Conservation (phyloP, 805 yeast genomes). For the Clavispora vitiphila region DNA sequence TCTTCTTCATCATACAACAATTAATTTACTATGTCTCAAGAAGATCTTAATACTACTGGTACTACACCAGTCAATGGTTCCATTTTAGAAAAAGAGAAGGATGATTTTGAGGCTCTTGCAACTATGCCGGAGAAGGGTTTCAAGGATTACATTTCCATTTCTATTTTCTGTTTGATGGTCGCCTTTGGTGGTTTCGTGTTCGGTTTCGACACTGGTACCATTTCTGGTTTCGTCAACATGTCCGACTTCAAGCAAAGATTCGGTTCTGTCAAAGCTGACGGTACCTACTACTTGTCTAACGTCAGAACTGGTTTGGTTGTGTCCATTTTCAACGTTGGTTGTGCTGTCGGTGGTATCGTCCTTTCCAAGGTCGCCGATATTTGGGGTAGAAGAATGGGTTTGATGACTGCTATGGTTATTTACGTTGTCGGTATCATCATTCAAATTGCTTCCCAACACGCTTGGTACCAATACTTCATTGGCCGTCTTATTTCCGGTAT, state of each 20-base stretch:
- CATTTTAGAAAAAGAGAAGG: slow-evolving; percentile 21
- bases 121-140: slow-evolving; percentile 27
- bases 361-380: slow-evolving; percentile 54
- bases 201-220: slow-evolving; percentile 77
- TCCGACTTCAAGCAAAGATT: slow-evolving; percentile 49
- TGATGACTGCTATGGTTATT: slow-evolving; percentile 48
- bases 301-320: slow-evolving; percentile 50
- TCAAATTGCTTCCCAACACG: slow-evolving; percentile 48
- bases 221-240: slow-evolving; percentile 66
- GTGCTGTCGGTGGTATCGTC: slow-evolving; percentile 66
- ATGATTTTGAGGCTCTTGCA: slow-evolving; percentile 5
- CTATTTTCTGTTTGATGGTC: slow-evolving; percentile 46
- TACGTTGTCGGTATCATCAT: slow-evolving; percentile 58
- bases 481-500: slow-evolving; percentile 63
- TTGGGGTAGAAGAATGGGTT: slow-evolving; percentile 54
- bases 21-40: slow-evolving; percentile 18
- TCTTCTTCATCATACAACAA: slow-evolving; percentile 3
- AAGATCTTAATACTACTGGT: slow-evolving; percentile 24
- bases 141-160: slow-evolving; percentile 38
- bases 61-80: slow-evolving; percentile 30
- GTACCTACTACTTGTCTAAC: slow-evolving; percentile 36
- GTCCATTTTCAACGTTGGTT: slow-evolving; percentile 59
- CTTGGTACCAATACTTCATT: slow-evolving; percentile 55
- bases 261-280: slow-evolving; percentile 40
- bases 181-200: slow-evolving; percentile 76